Evolutionary conservation across 208 protist genomes (phyloP).

Genomic region (Acanthamoeba lugdunensis): DNA sequence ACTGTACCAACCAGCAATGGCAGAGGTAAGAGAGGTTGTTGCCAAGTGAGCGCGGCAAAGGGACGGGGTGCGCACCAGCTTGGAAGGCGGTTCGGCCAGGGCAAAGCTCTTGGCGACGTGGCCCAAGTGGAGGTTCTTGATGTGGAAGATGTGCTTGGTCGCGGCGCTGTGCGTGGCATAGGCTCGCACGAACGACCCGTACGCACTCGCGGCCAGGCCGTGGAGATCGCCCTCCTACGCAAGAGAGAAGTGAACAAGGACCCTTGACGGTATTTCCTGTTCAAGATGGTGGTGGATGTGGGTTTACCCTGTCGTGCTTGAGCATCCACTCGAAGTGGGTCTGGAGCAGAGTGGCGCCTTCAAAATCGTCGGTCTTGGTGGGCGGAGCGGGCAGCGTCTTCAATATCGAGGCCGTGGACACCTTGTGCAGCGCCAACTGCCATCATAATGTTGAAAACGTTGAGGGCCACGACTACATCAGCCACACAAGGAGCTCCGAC

Average conservation of each 20-base stretch:
- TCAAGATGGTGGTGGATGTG: background rate
- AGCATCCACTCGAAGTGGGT: constrained; percentile 74
- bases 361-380: constrained; percentile 67
- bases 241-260: background rate
- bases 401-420: constrained; percentile 63
- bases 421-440: constrained; percentile 43
- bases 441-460: background rate
- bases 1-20: background rate
- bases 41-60: background rate
- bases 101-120: constrained; percentile 93
- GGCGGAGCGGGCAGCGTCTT: constrained; percentile 68
- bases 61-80: constrained; percentile 21
- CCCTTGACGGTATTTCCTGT: too few species aligned
- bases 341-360: constrained; percentile 33
- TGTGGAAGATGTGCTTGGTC: constrained; percentile 93
- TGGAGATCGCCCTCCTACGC: constrained; percentile 72
- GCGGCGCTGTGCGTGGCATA: constrained; percentile 90
- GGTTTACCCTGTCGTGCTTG: constrained; percentile 24
- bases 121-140: constrained; percentile 91
- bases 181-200: constrained; percentile 91
- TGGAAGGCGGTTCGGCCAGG: constrained; percentile 89
- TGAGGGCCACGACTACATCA: too few species aligned
- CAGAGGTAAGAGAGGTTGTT: background rate
- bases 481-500: too few species aligned
- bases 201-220: constrained; percentile 89